These are phyloP conservation scores for Microsporum ferrugineum DNA, from an alignment of 2,329 filamentous ascomycete genomes.

Conservation along the genomic window DNA sequence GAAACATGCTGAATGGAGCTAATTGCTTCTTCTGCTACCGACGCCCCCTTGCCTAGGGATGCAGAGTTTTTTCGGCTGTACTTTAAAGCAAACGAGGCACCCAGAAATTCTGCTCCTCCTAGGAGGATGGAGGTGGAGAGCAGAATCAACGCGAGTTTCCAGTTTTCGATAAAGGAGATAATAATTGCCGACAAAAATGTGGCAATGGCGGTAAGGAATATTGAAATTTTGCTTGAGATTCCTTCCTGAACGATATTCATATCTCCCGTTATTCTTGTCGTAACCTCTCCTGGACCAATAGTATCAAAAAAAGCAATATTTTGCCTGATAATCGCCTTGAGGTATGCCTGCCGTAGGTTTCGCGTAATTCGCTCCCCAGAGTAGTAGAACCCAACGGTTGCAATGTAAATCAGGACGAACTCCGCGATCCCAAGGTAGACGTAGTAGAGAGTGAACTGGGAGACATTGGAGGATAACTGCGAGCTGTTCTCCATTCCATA, in stretches of 20 bases:
- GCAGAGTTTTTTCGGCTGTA: constrained; percentile 38
- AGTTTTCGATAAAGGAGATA: constrained; percentile 39
- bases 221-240: constrained; percentile 41
- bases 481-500: constrained; percentile 19
- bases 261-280: constrained; percentile 38
- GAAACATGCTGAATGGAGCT: constrained; percentile 48
- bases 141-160: constrained; percentile 36
- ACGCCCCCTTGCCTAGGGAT: constrained; percentile 44
- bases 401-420: constrained; percentile 48
- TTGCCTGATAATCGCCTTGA: constrained; percentile 45
- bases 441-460: constrained; percentile 25
- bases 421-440: constrained; percentile 49
- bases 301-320: constrained; percentile 41
- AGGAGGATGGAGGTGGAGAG: constrained; percentile 38
- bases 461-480: background rate
- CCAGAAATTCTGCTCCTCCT: constrained; percentile 35
- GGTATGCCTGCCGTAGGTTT: constrained; percentile 46
- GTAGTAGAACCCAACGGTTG: constrained; percentile 49
- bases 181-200: constrained; percentile 41
- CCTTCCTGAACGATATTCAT: constrained; percentile 38
- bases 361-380: constrained; percentile 48
- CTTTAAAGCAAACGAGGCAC: constrained; percentile 36
- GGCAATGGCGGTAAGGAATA: constrained; percentile 35
- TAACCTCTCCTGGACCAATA: constrained; percentile 37
- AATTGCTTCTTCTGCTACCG: constrained; percentile 48